A percentile compares a stretch with the other conserved stretches of the same genome.
These are phyloP conservation scores for Candida methanosorbosa DNA, from an alignment of 805 yeast genomes.

Conservation along the genomic window DNA sequence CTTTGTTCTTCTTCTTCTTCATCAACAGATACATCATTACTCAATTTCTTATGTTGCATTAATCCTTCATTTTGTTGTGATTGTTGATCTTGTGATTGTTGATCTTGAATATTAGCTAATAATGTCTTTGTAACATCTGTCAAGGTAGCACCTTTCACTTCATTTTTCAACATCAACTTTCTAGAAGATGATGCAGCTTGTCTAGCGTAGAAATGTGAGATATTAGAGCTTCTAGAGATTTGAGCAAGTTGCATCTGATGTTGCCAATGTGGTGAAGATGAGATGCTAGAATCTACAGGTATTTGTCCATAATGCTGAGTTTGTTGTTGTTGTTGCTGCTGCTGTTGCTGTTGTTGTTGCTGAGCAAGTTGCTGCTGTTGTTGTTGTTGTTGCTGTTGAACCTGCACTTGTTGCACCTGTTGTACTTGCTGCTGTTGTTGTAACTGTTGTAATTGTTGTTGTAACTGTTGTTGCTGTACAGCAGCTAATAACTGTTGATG, in stretches of 20 bases:
- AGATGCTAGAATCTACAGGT: conserved; percentile 25
- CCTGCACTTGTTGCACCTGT: conserved; percentile 21
- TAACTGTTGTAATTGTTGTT: conserved; percentile 14
- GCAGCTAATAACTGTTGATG: conserved; percentile 13
- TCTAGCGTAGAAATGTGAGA: conserved; percentile 79
- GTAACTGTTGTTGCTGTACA: conserved; percentile 12
- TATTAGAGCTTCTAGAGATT: conserved; percentile 55
- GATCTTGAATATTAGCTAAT: conserved; percentile 23
- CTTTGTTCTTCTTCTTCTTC: conserved; percentile 65
- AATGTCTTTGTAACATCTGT: conserved; percentile 32
- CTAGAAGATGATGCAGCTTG: conserved; percentile 67
- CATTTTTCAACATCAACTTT: conserved; percentile 27
- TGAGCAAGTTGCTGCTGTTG: conserved; percentile 16
- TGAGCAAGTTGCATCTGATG: conserved; percentile 71
- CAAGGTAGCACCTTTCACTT: conserved; percentile 23
- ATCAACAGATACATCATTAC: conserved; percentile 27
- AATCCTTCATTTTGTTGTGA: conserved; percentile 14
- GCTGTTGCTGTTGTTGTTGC: conserved; percentile 16
- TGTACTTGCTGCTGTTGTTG: conserved; percentile 17
- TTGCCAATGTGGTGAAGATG: conserved; percentile 54
- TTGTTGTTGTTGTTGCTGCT: conserved; percentile 18
- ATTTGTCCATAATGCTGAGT: conserved; percentile 15
- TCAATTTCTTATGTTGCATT: conserved; percentile 27
- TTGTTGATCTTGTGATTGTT: conserved; percentile 10
- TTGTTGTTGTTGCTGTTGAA: conserved; percentile 17